phyloP scores from a whole-genome alignment of 495 filamentous ascomycete species.

The Tetracladium setigerum region DNA sequence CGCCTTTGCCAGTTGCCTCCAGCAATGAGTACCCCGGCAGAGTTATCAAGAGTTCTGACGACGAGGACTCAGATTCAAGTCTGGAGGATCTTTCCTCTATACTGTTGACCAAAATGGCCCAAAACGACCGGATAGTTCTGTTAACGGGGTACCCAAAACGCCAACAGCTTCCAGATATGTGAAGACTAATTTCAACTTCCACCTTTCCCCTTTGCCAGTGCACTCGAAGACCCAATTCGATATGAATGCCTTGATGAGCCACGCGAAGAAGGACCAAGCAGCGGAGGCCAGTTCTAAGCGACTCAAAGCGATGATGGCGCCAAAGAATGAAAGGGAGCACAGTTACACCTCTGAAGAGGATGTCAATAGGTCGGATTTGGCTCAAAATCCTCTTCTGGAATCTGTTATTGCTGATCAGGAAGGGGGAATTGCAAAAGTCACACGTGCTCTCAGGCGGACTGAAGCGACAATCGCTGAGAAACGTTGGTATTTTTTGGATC shows the following conservation, averaged over 20 bases:
- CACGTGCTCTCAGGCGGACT: constrained; percentile 66
- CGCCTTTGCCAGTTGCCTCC: background rate
- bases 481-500: constrained; percentile 52
- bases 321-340: constrained; percentile 24
- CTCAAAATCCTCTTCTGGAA: constrained; percentile 10
- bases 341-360: constrained; percentile 18
- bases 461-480: constrained; percentile 55
- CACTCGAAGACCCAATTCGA: constrained; percentile 58
- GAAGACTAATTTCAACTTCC: constrained; percentile 12
- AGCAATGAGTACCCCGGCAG: constrained; percentile 19
- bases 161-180: constrained; percentile 14
- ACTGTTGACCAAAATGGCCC: constrained; percentile 21
- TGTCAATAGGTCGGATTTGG: background rate
- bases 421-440: constrained; percentile 43
- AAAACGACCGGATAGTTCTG: constrained; percentile 36
- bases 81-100: constrained; percentile 15
- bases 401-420: constrained; percentile 25
- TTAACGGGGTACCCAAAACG: constrained; percentile 23
- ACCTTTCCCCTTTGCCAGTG: constrained; percentile 35
- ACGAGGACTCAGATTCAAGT: constrained; percentile 43
- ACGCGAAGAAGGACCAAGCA: constrained; percentile 47
- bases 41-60: constrained; percentile 62
- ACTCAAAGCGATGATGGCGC: constrained; percentile 36
- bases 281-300: constrained; percentile 49
- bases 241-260: constrained; percentile 55